A percentile compares a stretch with the other conserved stretches of the same genome.
phyloP scores from a whole-genome alignment of 2,329 filamentous ascomycete genomes.

The Colletotrichum endophyticum region DNA sequence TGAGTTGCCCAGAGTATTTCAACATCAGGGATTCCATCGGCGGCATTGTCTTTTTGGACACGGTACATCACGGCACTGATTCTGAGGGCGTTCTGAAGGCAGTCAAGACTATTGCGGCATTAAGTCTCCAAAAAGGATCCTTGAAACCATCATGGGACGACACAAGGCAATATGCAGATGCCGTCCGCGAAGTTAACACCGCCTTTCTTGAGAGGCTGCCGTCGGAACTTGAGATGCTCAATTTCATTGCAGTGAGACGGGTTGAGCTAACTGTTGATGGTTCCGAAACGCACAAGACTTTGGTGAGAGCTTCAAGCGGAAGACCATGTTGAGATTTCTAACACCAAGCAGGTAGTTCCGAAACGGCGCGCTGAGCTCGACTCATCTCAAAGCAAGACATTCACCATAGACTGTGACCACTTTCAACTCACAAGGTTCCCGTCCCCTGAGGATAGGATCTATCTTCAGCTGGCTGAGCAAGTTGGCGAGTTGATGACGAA shows the following conservation, averaged over 20 bases:
- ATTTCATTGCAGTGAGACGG: background rate
- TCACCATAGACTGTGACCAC: slow-evolving; percentile 22
- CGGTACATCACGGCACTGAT: slow-evolving; percentile 24
- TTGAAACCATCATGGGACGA: slow-evolving; percentile 13
- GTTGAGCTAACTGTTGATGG: background rate
- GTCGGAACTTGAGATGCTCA: background rate
- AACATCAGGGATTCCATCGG: slow-evolving; percentile 7
- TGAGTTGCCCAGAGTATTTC: background rate
- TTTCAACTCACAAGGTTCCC: slow-evolving; percentile 23
- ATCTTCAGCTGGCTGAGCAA: slow-evolving; percentile 5
- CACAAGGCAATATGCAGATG: slow-evolving; percentile 24
- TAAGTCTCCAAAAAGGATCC: background rate
- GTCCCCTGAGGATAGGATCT: slow-evolving; percentile 15
- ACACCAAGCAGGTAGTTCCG: background rate
- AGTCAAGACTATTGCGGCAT: slow-evolving; percentile 19
- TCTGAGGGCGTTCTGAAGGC: slow-evolving; percentile 24
- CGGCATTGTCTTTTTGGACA: slow-evolving; percentile 27
- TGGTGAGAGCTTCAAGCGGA: background rate
- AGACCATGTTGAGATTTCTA: background rate
- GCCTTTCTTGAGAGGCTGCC: background rate
- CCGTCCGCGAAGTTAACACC: slow-evolving; percentile 23
- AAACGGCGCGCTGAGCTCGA: background rate
- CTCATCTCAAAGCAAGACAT: background rate
- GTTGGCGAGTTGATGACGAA: background rate
- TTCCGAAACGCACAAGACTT: background rate